Base-by-base conservation (phyloP, 106 monocot species). In the Amphibolis antarctica region DNA sequence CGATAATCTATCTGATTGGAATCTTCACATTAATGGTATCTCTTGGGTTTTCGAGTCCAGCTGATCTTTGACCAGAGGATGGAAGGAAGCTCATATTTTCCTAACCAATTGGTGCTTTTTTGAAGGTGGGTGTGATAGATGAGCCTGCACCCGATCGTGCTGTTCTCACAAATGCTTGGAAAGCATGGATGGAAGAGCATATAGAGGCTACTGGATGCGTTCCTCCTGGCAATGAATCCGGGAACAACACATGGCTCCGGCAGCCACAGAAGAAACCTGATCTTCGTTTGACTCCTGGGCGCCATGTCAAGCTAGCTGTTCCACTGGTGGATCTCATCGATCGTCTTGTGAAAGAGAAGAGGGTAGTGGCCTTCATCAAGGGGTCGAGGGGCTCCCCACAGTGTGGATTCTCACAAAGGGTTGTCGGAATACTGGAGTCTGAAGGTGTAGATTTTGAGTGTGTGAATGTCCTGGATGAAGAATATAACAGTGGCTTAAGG, bases 121-220 rank as follows among this genome's bases (percentile, higher is more conserved):
- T 72, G 27, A 31, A 96, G 94, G 76, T 96, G 14, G 86, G 84
- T 5, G 28, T 84, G 26, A 44, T 84, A 29, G 94, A 86, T 27
- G 75, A 64, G 15, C 36, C 70, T 42, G 50, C 75, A 46, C 76
- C 82, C 23, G 89, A 96, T 72, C 73, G 80, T 18, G 66, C 70
- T 0, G 71, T 67, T 67, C 66, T 96, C 18, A 86, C 86, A 1
- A 55, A 74, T 4, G 89, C 90, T 15, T 96, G 94, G 94, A 96
- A 96, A 67, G 80, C 94, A 60, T 96, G 94, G 94, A 78, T 96
- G 73, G 79, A 96, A 78, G 94, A 96, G 63, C 84, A 96, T 69
- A 73, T 96, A 21, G 55, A 79, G 28, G 64, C 67, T n/a, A 86
- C 66, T 1, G 94, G 94, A 4, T 77, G 79, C 67, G 65, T 85